These are phyloP conservation scores for Cardamine occulta DNA, from an alignment of 345 rosid genomes.

Conservation along the genomic window DNA sequence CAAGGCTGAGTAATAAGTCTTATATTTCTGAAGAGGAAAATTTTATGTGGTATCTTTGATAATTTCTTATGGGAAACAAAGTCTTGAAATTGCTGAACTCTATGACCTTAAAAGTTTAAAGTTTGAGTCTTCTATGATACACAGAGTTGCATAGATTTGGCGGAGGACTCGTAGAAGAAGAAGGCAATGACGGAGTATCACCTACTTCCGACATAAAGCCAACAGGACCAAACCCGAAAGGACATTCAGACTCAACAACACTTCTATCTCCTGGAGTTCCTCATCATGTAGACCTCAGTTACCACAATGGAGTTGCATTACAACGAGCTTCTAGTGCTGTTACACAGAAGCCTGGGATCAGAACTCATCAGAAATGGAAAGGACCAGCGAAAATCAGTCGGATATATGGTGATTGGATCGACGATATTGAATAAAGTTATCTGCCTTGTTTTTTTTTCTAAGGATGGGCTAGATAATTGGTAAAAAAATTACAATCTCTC, in stretches of 20 bases:
- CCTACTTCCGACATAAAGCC: conserved; percentile 63
- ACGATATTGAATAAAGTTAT: conserved; percentile 68
- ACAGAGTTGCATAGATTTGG: conserved; percentile 93
- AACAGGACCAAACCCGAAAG: conserved; percentile 61
- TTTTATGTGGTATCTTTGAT: background rate
- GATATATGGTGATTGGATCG: conserved; percentile 99
- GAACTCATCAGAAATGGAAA: conserved; percentile 91
- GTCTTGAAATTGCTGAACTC: conserved; percentile 7
- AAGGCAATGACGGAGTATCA: conserved; percentile 60
- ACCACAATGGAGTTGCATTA: conserved; percentile 61
- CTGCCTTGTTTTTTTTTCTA: background rate
- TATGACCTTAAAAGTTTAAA: conserved; percentile 11
- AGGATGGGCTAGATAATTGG: conserved; percentile 5
- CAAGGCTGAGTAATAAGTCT: background rate
- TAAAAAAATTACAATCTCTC: background rate
- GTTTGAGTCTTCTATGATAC: conserved; percentile 20
- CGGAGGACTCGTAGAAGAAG: conserved; percentile 71
- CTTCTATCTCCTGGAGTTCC: conserved; percentile 56
- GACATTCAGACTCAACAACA: conserved; percentile 54
- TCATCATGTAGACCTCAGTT: conserved; percentile 57
- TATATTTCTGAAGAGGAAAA: background rate
- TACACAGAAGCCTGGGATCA: conserved; percentile 79
- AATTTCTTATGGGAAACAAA: background rate
- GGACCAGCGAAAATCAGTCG: conserved; percentile 96
- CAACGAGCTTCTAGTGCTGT: conserved; percentile 73